Evolutionary conservation across 192 early-diverging fungal genomes (phyloP), one percentile per base, ranked within the genome.

Genomic region (Mycoemilia scoparia): DNA sequence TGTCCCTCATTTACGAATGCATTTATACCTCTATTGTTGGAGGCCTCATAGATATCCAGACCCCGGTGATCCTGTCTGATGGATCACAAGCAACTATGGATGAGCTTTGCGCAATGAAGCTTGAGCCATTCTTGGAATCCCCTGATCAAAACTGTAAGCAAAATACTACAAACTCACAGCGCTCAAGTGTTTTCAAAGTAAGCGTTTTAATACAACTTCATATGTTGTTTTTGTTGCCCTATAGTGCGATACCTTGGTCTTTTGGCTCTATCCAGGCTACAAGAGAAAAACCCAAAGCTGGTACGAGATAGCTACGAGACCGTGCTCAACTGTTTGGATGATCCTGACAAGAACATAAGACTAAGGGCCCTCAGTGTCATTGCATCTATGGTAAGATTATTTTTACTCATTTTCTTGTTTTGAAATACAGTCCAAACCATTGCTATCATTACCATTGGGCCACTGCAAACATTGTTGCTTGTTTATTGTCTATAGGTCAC

Each of bases 1-100:
- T 91, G 84, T 93, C 88, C 10, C 66, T 98, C 5, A 57, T 92
- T n/a, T 98, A 96, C 62, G 95, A 98, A 63, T 91, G 87, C 55
- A 82, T 98, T 15, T 71, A 91, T 35, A 91, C 89, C 2, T 80
- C 85, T 7, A 85, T 98, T 22, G 68, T 70, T 16, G 90, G 90
- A 20, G 82, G 79, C 0, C 77, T 98, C 58, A 76, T 96, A 32
- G 67, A 69, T 8, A 54, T 66, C 1, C 57, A 53, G 9, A 11
- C 49, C 29, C 55, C 71, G 3, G 70, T 73, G 3, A 50, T 42
- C 6, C 73, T 56, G 29, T 43, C 35, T 25, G 31, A 42, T 3
- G 59, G 59, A 16, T 26, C 42, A 2, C 53, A 62, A 6, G 25
- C 56, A 6, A 62, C 64, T 4, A 62, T 97, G 32, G 79, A 82